These are phyloP conservation scores for Verticillium longisporum DNA, from an alignment of 2,329 filamentous ascomycete genomes.

Conservation along the genomic window DNA sequence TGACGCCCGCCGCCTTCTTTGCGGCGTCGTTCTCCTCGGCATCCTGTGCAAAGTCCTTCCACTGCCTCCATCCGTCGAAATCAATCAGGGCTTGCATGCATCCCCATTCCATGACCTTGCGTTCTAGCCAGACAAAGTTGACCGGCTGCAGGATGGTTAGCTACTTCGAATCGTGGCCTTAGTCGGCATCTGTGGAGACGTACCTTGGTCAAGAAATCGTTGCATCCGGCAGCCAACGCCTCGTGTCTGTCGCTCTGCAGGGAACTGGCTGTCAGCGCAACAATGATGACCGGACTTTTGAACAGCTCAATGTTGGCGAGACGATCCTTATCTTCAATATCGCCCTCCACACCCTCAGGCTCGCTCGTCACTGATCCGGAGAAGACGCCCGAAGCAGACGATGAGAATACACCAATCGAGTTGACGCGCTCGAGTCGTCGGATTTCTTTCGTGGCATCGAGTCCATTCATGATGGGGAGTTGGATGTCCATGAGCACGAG, in stretches of 20 bases:
- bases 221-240: constrained; percentile 89
- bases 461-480: constrained; percentile 89
- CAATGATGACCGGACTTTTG: constrained; percentile 96
- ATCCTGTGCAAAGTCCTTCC: constrained; percentile 72
- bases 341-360: constrained; percentile 30
- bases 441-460: constrained; percentile 94
- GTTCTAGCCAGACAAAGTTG: constrained; percentile 93
- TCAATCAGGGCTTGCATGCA: constrained; percentile 99
- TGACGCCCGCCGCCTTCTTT: constrained; percentile 31
- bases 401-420: constrained; percentile 83
- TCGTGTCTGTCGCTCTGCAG: constrained; percentile 94
- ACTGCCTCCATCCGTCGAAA: constrained; percentile 95
- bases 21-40: constrained; percentile 31
- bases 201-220: constrained; percentile 97
- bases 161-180: constrained; percentile 14
- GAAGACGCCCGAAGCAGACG: constrained; percentile 38
- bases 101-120: constrained; percentile 98
- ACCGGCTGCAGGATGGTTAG: constrained; percentile 59
- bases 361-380: constrained; percentile 39
- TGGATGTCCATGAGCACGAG: constrained; percentile 98
- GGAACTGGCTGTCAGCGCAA: constrained; percentile 89
- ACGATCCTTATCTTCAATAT: constrained; percentile 58
- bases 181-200: constrained; percentile 15
- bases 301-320: constrained; percentile 66
- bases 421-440: constrained; percentile 83